These are phyloP conservation scores for Plectosphaerella cucumerina DNA, from an alignment of 2,329 filamentous ascomycete species.

Conservation along the genomic window DNA sequence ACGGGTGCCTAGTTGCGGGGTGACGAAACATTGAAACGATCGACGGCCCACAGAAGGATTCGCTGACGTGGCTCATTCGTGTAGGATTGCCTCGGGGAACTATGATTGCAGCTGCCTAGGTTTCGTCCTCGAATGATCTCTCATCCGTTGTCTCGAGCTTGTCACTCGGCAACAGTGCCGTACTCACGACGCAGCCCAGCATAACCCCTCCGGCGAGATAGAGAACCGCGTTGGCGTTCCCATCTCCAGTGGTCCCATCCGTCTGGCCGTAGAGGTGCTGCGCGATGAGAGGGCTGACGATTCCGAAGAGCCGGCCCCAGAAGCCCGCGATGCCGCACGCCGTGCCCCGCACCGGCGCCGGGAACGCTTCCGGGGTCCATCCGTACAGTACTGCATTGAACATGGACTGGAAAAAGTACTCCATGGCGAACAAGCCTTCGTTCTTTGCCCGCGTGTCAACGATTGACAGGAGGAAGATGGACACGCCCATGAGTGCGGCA, in stretches of 20 bases:
- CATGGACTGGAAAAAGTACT: slow-evolving; percentile 23
- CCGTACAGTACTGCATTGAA: slow-evolving; percentile 15
- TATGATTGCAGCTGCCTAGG: too few relatives aligned
- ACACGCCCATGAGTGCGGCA: slow-evolving; percentile 18
- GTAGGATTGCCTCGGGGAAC: too few relatives aligned
- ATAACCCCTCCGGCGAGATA: slow-evolving; percentile 53
- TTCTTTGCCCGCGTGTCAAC: slow-evolving; percentile 19
- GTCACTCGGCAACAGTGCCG: slow-evolving; percentile 39
- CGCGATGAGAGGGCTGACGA: slow-evolving; percentile 53
- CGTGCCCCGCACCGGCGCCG: slow-evolving; percentile 45
- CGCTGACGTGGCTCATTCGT: too few relatives aligned
- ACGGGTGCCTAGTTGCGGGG: too few relatives aligned
- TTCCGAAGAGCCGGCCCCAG: slow-evolving; percentile 54
- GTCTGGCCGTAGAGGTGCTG: slow-evolving; percentile 33
- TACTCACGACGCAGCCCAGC: slow-evolving; percentile 46
- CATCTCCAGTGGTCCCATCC: slow-evolving; percentile 19
- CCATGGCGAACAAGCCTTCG: slow-evolving; percentile 21
- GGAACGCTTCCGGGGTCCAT: slow-evolving; percentile 17
- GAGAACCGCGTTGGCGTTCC: slow-evolving; percentile 44
- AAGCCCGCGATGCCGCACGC: slow-evolving; percentile 53
- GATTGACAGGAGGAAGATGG: slow-evolving; percentile 18
- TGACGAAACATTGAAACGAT: too few relatives aligned
- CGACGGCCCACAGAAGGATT: too few relatives aligned
- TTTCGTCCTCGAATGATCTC: background rate
- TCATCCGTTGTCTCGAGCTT: slow-evolving; percentile 30